A percentile compares a stretch with the other conserved stretches of the same genome.
Evolutionary conservation across 345 rosid species (phyloP).

Genomic region (Euphorbia tirucalli): DNA sequence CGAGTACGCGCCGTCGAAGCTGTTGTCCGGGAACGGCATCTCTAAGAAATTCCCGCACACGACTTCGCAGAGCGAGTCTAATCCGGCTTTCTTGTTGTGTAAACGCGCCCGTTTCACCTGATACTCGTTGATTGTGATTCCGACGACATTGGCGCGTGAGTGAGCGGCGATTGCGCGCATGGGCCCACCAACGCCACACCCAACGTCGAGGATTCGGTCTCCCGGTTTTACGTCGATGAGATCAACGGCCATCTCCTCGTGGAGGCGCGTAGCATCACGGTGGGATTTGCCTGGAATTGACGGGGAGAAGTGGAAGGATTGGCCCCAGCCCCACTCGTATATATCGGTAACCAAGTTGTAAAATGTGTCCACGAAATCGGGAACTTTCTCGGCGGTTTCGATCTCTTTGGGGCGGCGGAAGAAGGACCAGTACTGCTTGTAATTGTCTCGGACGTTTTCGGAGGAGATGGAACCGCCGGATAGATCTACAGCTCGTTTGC

Average conservation of each 20-base stretch:
- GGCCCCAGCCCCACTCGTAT: conserved; percentile 99
- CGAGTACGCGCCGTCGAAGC: conserved; percentile 95
- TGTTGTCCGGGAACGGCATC: conserved; percentile 78
- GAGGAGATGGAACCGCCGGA: conserved; percentile 95
- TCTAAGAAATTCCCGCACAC: conserved; percentile 85
- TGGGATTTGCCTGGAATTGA: conserved; percentile 70
- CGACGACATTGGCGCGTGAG: conserved; percentile 76
- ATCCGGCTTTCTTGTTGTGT: conserved; percentile 87
- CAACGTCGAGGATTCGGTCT: conserved; percentile 68
- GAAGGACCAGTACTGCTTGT: conserved; percentile 79
- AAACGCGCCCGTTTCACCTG: conserved; percentile 81
- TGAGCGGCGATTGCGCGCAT: conserved; percentile 99
- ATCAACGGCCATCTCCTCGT: conserved; percentile 86
- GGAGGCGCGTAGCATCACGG: conserved; percentile 81
- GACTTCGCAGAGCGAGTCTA: conserved; percentile 74
- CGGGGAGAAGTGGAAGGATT: conserved; percentile 96
- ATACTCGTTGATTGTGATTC: conserved; percentile 94
- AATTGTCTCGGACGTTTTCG: conserved; percentile 74
- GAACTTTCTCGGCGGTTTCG: conserved; percentile 73
- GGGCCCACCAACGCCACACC: conserved; percentile 97
- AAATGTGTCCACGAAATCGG: conserved; percentile 88
- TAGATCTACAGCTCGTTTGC: conserved; percentile 68
- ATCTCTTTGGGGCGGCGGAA: conserved; percentile 86
- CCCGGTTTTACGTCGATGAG: conserved; percentile 63
- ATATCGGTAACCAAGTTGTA: conserved; percentile 93